Evolutionary conservation across 164 flowering plant genomes (phyloP).

Genomic region (Kalanchoe fedtschenkoi): DNA sequence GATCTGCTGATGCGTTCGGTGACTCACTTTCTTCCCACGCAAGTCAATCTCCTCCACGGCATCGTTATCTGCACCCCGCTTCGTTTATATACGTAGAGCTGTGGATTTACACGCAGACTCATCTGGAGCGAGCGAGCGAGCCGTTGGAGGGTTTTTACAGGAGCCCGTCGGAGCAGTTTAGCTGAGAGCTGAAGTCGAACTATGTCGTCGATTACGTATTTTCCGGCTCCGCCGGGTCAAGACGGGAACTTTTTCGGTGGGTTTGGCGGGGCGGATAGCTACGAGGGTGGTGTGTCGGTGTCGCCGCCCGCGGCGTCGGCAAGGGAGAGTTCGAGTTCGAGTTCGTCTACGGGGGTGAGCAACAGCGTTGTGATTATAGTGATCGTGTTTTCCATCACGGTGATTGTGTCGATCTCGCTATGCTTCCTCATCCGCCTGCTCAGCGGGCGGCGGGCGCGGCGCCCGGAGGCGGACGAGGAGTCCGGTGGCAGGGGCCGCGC

Average conservation of each 20-base stretch:
- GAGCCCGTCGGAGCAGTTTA: too few species aligned
- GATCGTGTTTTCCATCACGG: constrained; percentile 1
- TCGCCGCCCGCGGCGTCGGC: neutral
- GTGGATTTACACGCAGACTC: too few species aligned
- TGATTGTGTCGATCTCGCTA: neutral
- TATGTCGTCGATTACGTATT: neutral
- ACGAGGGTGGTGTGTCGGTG: neutral
- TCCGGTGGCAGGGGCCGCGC: neutral
- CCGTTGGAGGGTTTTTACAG: too few species aligned
- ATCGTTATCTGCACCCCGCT: too few species aligned
- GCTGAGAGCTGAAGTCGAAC: neutral
- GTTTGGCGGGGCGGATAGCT: neutral
- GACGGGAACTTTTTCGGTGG: neutral
- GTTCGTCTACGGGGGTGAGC: neutral
- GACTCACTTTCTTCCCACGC: neutral
- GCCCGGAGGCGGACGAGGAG: neutral
- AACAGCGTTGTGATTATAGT: neutral
- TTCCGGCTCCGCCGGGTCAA: neutral
- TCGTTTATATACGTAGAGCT: too few species aligned
- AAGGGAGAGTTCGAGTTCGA: too few species aligned
- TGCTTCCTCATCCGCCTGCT: neutral
- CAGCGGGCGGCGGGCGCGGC: neutral
- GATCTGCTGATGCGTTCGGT: neutral
- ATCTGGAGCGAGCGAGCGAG: too few species aligned
- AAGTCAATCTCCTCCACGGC: neutral